Evolutionary conservation across 345 rosid species (phyloP), one percentile per base, ranked within the genome.

Genomic region (Eucalyptus globulus): DNA sequence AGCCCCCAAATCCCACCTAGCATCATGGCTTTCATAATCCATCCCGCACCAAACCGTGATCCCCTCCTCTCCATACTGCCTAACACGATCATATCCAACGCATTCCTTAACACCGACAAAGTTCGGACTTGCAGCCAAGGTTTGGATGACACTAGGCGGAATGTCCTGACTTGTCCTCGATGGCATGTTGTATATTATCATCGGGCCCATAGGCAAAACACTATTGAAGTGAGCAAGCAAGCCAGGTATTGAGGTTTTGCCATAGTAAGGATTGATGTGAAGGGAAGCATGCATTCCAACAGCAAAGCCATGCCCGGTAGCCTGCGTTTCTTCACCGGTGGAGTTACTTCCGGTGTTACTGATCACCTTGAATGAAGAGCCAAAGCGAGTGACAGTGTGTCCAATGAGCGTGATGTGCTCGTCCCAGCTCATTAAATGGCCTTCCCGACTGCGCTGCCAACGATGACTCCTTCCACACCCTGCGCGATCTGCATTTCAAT

Each of bases 271-370:
- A 90, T 97, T 97, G 87, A 97, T 97, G 91, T 97, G 98, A 88
- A 96, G 96, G n/a, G 98, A 97, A 29, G 95, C 99, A 87, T 97
- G 98, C 98, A 97, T 97, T 83, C 99, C 99, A 17, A 97, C 96
- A 14, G 96, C 99, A 90, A 97, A 97, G 47, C 99, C 98, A 91
- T 95, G 98, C 86, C 95, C 98, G 24, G 98, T 96, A 22, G 98
- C 98, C 86, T 95, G 98, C 83, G 94, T 95, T 11, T 98, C 99
- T 93, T 97, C 98, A 88, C 96, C 90, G 5, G 99, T 97, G 7
- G 97, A 97, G 93, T 96, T 97, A 85, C 99, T 96, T 88, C 99
- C 98, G 1, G 98, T 94, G 93, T 97, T 97, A 14, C 98, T 96
- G 87, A 97, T 94, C 51, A 97, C 98, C 92, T 95, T 97, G 89